Evolutionary conservation across 176 grass and related monocot genomes (phyloP).

Genomic region (Miscanthus lutarioriparius): DNA sequence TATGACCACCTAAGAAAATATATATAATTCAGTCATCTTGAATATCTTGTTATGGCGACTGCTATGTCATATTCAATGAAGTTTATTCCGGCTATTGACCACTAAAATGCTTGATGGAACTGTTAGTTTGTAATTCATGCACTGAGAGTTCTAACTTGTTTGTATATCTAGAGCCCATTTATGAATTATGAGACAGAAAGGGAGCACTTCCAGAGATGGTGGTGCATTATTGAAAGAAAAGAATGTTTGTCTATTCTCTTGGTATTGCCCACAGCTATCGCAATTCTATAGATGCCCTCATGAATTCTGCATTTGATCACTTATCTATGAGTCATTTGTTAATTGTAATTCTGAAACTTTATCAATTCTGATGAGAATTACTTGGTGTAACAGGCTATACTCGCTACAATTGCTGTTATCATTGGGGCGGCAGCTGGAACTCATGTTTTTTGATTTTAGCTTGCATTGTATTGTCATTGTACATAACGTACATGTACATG

Average conservation of each 20-base stretch:
- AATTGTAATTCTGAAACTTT: not conserved
- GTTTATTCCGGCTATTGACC: not conserved
- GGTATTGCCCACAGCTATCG: not conserved
- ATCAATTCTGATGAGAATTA: conserved; percentile 25
- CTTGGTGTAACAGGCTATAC: conserved; percentile 56
- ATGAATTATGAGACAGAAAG: not conserved
- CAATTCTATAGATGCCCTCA: not conserved
- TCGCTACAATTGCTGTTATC: conserved; percentile 64
- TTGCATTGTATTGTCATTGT: conserved; percentile 25
- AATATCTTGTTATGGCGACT: not conserved
- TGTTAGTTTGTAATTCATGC: not conserved
- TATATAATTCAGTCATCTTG: not conserved
- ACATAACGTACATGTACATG: conserved; percentile 45
- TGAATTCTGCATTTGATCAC: not conserved
- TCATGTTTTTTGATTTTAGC: conserved; percentile 48
- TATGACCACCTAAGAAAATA: not conserved
- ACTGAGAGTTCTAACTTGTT: not conserved
- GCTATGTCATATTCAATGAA: not conserved
- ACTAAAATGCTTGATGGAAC: not conserved
- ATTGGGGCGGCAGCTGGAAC: conserved; percentile 57
- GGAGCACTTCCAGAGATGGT: not conserved
- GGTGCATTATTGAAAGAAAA: not conserved
- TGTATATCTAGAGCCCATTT: not conserved
- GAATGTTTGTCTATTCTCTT: conserved; percentile 16
- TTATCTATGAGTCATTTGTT: not conserved